Conservation (phyloP, 179 eudicot species). For the Heliamphora ciliata region DNA sequence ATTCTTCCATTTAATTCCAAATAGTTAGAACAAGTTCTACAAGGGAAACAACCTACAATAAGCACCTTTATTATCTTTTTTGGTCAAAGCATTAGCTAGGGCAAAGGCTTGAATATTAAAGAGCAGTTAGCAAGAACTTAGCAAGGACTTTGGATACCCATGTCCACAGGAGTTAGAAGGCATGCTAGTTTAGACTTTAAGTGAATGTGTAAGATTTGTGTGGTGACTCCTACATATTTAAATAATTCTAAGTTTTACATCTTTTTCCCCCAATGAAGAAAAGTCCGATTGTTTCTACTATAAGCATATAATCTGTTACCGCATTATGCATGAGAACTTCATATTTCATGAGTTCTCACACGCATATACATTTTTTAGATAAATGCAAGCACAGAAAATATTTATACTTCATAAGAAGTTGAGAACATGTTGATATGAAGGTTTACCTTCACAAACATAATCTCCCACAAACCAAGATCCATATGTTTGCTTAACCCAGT, state of each 20-base stretch:
- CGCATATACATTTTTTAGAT: not conserved
- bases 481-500: slow-evolving; percentile 80
- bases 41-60: not conserved
- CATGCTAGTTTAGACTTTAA: not conserved
- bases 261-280: not conserved
- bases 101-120: not conserved
- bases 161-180: not conserved
- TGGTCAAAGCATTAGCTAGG: not conserved
- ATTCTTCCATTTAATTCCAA: not conserved
- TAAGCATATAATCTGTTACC: not conserved
- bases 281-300: not conserved
- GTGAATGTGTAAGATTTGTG: not conserved
- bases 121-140: not conserved
- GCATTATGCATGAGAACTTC: not conserved
- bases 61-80: not conserved
- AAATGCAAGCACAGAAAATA: not conserved
- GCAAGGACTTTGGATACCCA: not conserved
- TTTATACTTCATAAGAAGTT: not conserved
- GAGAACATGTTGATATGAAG: not conserved
- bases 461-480: slow-evolving; percentile 94
- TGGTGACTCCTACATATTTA: not conserved
- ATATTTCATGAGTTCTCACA: not conserved
- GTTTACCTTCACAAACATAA: slow-evolving; percentile 83
- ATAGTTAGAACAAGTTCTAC: not conserved
- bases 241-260: not conserved